phyloP scores from a whole-genome alignment of 2,329 filamentous ascomycete species.

The Colletotrichum viniferum region DNA sequence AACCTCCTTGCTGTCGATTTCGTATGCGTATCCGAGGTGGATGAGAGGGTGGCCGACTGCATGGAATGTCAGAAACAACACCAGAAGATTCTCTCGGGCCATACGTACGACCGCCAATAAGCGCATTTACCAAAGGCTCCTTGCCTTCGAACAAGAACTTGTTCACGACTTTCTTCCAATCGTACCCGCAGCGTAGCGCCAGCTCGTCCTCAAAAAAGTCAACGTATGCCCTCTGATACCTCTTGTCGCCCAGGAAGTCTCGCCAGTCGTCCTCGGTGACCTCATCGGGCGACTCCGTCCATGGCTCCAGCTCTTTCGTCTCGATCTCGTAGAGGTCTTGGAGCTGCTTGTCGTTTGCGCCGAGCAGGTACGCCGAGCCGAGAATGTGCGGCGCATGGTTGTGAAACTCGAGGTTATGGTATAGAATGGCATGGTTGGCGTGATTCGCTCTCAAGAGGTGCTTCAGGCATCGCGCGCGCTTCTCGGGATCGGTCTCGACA shows the following conservation, averaged over 20 bases:
- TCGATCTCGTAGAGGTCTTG: slow-evolving; percentile 83
- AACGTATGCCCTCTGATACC: slow-evolving; percentile 87
- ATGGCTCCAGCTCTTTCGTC: slow-evolving; percentile 73
- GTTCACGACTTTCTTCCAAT: slow-evolving; percentile 80
- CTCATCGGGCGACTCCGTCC: slow-evolving; percentile 85
- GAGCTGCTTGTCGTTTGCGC: slow-evolving; percentile 74
- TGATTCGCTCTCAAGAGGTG: slow-evolving; percentile 93
- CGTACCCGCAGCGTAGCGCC: slow-evolving; percentile 73
- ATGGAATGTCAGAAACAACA: slow-evolving; percentile 28
- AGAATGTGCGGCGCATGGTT: slow-evolving; percentile 87
- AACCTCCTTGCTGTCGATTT: slow-evolving; percentile 83
- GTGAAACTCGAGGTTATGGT: slow-evolving; percentile 74
- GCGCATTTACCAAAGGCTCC: slow-evolving; percentile 78
- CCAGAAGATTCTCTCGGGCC: background rate
- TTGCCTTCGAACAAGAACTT: slow-evolving; percentile 78
- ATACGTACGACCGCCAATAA: slow-evolving; percentile 78
- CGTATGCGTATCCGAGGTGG: slow-evolving; percentile 91
- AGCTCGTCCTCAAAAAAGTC: slow-evolving; percentile 96
- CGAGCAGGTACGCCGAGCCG: slow-evolving; percentile 84
- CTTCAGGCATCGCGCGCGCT: slow-evolving; percentile 81
- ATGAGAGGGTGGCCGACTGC: slow-evolving; percentile 90
- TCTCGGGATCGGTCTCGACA: slow-evolving; percentile 81
- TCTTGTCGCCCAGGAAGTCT: slow-evolving; percentile 78
- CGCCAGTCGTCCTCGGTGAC: slow-evolving; percentile 85
- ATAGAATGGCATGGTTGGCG: slow-evolving; percentile 84